Evolutionary conservation across 192 early-diverging fungal species (phyloP), one percentile per base, ranked within the genome.

Genomic region (Backusella australiensis): DNA sequence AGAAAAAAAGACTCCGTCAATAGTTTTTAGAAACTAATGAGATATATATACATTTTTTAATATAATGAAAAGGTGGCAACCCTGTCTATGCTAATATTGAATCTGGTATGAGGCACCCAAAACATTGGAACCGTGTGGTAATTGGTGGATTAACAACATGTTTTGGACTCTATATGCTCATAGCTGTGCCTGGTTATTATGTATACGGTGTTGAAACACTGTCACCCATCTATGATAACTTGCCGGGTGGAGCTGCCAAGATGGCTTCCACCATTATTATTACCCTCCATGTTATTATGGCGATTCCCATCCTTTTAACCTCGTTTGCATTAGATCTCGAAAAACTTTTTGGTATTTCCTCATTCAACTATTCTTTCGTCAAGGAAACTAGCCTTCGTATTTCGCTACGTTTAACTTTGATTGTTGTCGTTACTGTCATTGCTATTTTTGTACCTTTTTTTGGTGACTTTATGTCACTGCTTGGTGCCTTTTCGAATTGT

Each of bases 81-180:
- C 90, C 90, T 34, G 91, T 94, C 5, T 95, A 94, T 67, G 90
- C 94, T 5, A 91, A 95, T 69, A 88, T 93, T 17, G 92, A 95
- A 70, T 82, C 86, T 6, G 84, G 87, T 36, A 94, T 95, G 94
- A 82, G 77, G 41, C 78, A 90, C 53, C 94, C 94, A 9, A 78
- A 89, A 14, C 82, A 88, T 21, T 95, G 93, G 87, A 81, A 86
- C 15, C 83, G 67, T 4, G 94, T 92, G 8, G 76, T 93, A 1
- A 81, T 78, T 71, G 32, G 76, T 0, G 85, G 87, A 1, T 86
- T 93, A 84, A 73, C 76, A 9, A 78, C 89, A 36, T 93, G 90
- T 75, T 83, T 86, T n/a, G 79, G 71, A 2, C 86, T 90, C 84
- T 95, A 95, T 78, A 71, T 93, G 12, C n/a, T 90, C 1, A 89